Evolutionary conservation across 2,329 filamentous ascomycete genomes (phyloP).

Genomic region (Neurospora crassa): DNA sequence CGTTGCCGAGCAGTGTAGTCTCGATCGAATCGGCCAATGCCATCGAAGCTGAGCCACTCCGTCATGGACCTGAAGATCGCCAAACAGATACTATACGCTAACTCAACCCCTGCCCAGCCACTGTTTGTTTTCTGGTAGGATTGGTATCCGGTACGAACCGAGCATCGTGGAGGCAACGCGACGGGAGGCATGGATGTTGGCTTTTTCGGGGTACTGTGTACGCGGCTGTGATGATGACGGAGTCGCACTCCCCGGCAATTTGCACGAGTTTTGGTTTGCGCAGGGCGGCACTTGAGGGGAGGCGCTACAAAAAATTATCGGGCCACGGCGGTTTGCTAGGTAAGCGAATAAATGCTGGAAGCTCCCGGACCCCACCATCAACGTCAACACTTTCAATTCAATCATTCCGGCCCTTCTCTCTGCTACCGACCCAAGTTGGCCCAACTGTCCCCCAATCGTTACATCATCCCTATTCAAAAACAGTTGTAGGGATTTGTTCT

Average conservation of each 20-base stretch:
- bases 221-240: not conserved
- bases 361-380: conserved; percentile 14
- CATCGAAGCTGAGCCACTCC: not conserved
- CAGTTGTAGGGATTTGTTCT: not conserved
- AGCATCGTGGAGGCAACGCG: not conserved
- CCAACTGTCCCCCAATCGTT: not conserved
- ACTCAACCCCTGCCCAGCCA: not conserved
- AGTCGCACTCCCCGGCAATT: not conserved
- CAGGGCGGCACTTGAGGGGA: not conserved
- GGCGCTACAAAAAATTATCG: not conserved
- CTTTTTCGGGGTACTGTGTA: not conserved
- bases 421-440: not conserved
- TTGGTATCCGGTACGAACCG: not conserved
- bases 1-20: not conserved
- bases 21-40: not conserved
- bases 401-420: not conserved
- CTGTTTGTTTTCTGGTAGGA: not conserved
- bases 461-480: not conserved
- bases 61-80: not conserved
- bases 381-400: conserved; percentile 1
- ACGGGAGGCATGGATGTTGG: not conserved
- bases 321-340: not conserved
- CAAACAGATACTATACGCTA: not conserved
- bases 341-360: conserved; percentile 3
- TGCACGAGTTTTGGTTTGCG: not conserved